These are phyloP conservation scores for Paulownia fortunei DNA, from an alignment of 257 asterid species.

Conservation along the genomic window DNA sequence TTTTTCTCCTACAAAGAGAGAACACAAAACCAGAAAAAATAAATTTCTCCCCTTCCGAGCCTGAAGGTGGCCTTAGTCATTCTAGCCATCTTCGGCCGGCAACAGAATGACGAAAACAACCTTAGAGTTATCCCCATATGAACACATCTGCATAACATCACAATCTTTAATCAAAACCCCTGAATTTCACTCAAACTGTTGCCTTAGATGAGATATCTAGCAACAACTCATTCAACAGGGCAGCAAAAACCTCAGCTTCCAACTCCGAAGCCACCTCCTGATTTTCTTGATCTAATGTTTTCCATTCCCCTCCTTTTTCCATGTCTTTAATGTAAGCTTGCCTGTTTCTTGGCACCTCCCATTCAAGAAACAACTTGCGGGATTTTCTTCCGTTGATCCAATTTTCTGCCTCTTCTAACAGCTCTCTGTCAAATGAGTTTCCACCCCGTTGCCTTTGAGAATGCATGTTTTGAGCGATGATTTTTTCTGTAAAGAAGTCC, in stretches of 20 bases:
- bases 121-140: slow-evolving; percentile 3
- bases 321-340: slow-evolving; percentile 55
- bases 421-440: slow-evolving; percentile 18
- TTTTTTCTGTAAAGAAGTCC: slow-evolving; percentile 58
- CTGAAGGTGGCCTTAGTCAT: slow-evolving; percentile 35
- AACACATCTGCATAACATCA: background rate
- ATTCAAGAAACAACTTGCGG: slow-evolving; percentile 34
- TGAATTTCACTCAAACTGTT: background rate
- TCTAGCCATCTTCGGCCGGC: background rate
- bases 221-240: slow-evolving; percentile 53
- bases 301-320: slow-evolving; percentile 64
- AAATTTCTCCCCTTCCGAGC: background rate
- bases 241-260: slow-evolving; percentile 54
- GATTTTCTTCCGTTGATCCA: slow-evolving; percentile 54
- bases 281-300: slow-evolving; percentile 40
- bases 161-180: background rate
- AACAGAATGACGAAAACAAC: slow-evolving; percentile 33
- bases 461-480: background rate
- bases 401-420: slow-evolving; percentile 41
- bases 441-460: background rate
- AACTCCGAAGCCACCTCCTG: slow-evolving; percentile 52
- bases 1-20: background rate
- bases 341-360: slow-evolving; percentile 56
- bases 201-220: slow-evolving; percentile 42
- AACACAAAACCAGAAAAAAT: background rate